phyloP scores from a whole-genome alignment of 768 basidiomycete genomes.

The Phylloporus sp. region DNA sequence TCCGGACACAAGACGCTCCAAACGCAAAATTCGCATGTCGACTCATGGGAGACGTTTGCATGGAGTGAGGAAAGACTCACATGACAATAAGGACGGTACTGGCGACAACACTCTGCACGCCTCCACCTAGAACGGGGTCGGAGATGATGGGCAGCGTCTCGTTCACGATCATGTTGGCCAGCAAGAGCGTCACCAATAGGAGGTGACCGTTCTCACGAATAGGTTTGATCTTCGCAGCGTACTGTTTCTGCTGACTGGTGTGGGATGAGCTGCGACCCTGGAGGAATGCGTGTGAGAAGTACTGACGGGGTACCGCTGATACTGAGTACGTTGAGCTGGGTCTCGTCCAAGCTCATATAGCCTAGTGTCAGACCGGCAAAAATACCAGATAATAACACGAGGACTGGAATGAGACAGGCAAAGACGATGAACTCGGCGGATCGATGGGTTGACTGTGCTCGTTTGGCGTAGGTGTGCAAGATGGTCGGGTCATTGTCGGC shows the following conservation, averaged over 20 bases:
- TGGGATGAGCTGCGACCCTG: not conserved
- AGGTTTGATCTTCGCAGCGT: conserved; percentile 83
- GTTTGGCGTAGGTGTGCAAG: conserved; percentile 29
- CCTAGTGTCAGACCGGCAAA: conserved; percentile 92
- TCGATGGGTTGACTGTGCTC: conserved; percentile 19
- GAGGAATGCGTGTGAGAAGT: not conserved
- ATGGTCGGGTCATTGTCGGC: conserved; percentile 8
- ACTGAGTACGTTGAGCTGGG: conserved; percentile 83
- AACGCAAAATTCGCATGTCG: not conserved
- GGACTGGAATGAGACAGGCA: conserved; percentile 70
- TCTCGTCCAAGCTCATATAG: conserved; percentile 91
- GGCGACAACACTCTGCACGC: conserved; percentile 70
- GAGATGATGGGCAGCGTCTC: conserved; percentile 83
- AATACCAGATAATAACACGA: conserved; percentile 77
- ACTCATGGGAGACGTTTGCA: not conserved
- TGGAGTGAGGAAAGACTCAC: conserved; percentile 44
- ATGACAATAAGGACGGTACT: conserved; percentile 86
- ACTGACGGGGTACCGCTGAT: conserved; percentile 81
- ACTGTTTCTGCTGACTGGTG: conserved; percentile 66
- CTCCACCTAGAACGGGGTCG: conserved; percentile 76
- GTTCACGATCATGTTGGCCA: conserved; percentile 92
- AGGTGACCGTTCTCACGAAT: conserved; percentile 82
- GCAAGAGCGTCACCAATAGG: conserved; percentile 74
- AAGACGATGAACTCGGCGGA: conserved; percentile 37
- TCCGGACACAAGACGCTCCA: not conserved